phyloP scores from a whole-genome alignment of 257 asterid species.

The Rhazya stricta region DNA sequence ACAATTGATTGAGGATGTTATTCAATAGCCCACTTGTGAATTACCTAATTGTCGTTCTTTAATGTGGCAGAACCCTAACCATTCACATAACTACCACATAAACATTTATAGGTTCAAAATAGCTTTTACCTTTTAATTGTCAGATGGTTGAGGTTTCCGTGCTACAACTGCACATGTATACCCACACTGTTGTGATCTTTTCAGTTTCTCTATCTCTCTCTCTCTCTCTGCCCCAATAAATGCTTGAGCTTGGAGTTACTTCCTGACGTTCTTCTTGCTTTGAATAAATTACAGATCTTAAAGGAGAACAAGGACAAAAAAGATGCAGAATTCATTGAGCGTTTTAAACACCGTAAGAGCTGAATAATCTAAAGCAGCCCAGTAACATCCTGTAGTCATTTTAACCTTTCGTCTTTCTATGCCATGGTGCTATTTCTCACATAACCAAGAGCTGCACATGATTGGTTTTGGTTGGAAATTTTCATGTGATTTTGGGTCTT shows the following conservation, averaged over 20 bases:
- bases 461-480: background rate
- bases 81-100: background rate
- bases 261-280: background rate
- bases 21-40: too few species aligned
- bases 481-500: background rate
- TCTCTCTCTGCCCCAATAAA: background rate
- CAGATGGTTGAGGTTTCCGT: background rate
- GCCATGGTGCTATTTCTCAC: background rate
- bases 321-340: slow-evolving; percentile 92
- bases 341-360: slow-evolving; percentile 84
- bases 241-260: background rate
- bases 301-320: slow-evolving; percentile 89
- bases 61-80: background rate
- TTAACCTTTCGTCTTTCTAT: background rate
- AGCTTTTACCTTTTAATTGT: background rate
- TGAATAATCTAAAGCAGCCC: background rate
- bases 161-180: background rate
- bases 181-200: background rate
- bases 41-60: background rate
- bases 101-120: background rate
- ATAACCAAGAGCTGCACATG: background rate
- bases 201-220: background rate
- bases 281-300: slow-evolving; percentile 46
- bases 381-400: background rate
- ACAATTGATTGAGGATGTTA: background rate